Conservation (phyloP, 1,139 yeast species). For the Hanseniaspora sp. region DNA sequence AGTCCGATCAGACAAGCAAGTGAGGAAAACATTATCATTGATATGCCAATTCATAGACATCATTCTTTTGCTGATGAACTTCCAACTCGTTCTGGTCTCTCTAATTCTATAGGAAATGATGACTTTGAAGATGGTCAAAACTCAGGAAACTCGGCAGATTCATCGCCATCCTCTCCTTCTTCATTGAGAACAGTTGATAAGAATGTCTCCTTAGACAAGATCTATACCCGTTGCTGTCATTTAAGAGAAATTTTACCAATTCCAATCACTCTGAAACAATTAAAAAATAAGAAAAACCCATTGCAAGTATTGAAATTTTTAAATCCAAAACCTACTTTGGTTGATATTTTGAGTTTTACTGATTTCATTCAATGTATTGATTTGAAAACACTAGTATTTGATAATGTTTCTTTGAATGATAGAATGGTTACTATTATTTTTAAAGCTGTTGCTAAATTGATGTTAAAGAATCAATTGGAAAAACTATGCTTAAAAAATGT, state of each 20-base stretch:
- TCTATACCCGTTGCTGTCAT: slow-evolving; percentile 70
- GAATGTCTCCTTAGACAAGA: slow-evolving; percentile 46
- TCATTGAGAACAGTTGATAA: slow-evolving; percentile 19
- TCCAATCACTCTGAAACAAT: slow-evolving; percentile 64
- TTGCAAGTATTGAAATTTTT: slow-evolving; percentile 64
- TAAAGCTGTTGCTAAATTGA: slow-evolving; percentile 41
- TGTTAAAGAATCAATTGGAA: slow-evolving; percentile 40
- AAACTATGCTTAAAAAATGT: slow-evolving; percentile 72
- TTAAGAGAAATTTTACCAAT: slow-evolving; percentile 62
- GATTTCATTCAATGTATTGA: slow-evolving; percentile 70
- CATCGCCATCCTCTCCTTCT: background rate
- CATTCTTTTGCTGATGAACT: slow-evolving; percentile 29
- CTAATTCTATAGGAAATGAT: slow-evolving; percentile 25
- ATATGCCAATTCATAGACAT: slow-evolving; percentile 58
- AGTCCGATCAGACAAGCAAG: slow-evolving; percentile 23
- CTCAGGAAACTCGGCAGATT: slow-evolving; percentile 12
- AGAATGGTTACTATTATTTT: slow-evolving; percentile 69
- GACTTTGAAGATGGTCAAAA: slow-evolving; percentile 21
- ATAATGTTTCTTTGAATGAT: slow-evolving; percentile 66
- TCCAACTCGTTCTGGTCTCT: slow-evolving; percentile 37
- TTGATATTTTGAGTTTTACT: slow-evolving; percentile 76
- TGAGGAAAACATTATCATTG: slow-evolving; percentile 33
- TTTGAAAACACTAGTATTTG: slow-evolving; percentile 65
- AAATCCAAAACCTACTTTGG: slow-evolving; percentile 83
- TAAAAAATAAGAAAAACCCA: slow-evolving; percentile 56